phyloP scores from a whole-genome alignment of 2,329 filamentous ascomycete species.

The Mycosphaerella sp. region DNA sequence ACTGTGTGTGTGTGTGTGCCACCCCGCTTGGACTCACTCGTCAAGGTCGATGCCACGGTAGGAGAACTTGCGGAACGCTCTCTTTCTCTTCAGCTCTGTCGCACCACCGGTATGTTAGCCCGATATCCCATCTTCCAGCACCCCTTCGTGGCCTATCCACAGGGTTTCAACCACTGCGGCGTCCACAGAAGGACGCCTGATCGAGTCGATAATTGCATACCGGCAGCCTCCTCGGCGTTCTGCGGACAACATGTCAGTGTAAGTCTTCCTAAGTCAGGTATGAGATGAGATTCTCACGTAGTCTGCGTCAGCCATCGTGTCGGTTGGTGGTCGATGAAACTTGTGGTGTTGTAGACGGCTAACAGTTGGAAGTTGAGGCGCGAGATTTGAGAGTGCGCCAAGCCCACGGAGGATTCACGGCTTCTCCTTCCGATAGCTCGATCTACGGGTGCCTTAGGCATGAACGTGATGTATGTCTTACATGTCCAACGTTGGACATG shows the following conservation, averaged over 20 bases:
- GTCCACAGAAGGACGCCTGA: slow-evolving; percentile 25
- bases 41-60: slow-evolving; percentile 99
- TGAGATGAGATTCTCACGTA: slow-evolving; percentile 61
- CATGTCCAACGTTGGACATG: too few species aligned
- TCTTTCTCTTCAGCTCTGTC: slow-evolving; percentile 96
- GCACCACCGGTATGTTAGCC: slow-evolving; percentile 29
- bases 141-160: slow-evolving; percentile 39
- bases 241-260: slow-evolving; percentile 37
- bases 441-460: too few species aligned
- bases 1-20: slow-evolving; percentile 7
- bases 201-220: slow-evolving; percentile 42
- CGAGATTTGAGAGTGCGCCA: too few species aligned
- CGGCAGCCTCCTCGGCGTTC: slow-evolving; percentile 95
- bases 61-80: slow-evolving; percentile 99
- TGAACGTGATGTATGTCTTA: too few species aligned
- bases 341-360: slow-evolving; percentile 22
- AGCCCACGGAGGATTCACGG: too few species aligned
- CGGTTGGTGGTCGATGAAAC: slow-evolving; percentile 30
- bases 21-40: slow-evolving; percentile 61
- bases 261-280: slow-evolving; percentile 6
- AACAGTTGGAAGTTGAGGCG: neutral
- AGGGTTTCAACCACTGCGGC: slow-evolving; percentile 35
- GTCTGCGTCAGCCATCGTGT: slow-evolving; percentile 73
- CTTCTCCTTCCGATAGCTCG: too few species aligned
- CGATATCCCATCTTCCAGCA: slow-evolving; percentile 34